Conservation (phyloP, 257 asterid genomes). For the Perilla frutescens region DNA sequence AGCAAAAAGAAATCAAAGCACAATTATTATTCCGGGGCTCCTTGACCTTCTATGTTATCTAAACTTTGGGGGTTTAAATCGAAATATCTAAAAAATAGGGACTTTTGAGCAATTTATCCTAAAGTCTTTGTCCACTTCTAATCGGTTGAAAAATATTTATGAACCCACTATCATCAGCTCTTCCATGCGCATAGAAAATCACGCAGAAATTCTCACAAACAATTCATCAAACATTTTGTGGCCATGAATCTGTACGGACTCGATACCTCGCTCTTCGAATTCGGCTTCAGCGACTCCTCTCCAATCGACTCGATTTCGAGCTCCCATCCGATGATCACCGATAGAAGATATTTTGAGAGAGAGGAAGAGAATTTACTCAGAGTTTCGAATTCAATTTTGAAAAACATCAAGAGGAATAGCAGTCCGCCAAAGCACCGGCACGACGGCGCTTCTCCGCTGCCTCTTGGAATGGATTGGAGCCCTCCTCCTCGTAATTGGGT, state of each 20-base stretch:
- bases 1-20: too few species aligned
- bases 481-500: conserved; percentile 77
- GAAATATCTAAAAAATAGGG: not conserved
- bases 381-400: conserved; percentile 41
- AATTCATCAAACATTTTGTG: conserved; percentile 27
- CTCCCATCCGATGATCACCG: conserved; percentile 36
- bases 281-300: conserved; percentile 56
- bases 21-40: too few species aligned
- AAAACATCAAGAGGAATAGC: conserved; percentile 26
- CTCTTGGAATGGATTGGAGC: conserved; percentile 93
- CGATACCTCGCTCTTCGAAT: conserved; percentile 52
- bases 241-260: conserved; percentile 61
- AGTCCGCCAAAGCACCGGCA: conserved; percentile 65
- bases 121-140: not conserved
- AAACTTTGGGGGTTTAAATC: too few species aligned
- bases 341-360: conserved; percentile 24
- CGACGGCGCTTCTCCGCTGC: conserved; percentile 83
- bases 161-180: not conserved
- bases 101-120: not conserved
- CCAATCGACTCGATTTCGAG: conserved; percentile 50
- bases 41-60: too few species aligned
- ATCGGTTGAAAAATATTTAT: not conserved
- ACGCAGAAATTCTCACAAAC: conserved; percentile 22
- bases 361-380: conserved; percentile 41
- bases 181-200: conserved; percentile 6